phyloP scores from a whole-genome alignment of 2,329 filamentous ascomycete genomes.

The Colletotrichum agaves region DNA sequence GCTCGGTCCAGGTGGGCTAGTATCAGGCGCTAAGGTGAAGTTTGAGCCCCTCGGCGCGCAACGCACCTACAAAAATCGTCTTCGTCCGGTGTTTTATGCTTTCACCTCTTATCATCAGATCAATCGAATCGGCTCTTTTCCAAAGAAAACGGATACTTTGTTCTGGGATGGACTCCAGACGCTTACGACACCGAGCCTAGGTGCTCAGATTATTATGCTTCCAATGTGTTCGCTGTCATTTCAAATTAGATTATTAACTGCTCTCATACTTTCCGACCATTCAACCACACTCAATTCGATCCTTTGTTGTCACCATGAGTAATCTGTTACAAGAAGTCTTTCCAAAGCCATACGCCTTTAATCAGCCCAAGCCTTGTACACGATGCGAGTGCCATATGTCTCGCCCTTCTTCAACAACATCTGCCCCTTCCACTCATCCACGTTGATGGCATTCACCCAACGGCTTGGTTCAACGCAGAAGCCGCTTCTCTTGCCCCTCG shows the following conservation, averaged over 20 bases:
- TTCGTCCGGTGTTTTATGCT: slow-evolving; percentile 20
- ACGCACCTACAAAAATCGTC: not conserved
- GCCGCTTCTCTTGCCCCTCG: slow-evolving; percentile 74
- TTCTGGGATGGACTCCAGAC: not conserved
- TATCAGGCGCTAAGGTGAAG: slow-evolving; percentile 29
- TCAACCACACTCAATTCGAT: too few species aligned
- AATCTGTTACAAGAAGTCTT: not conserved
- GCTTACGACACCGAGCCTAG: not conserved
- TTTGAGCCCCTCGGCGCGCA: slow-evolving; percentile 31
- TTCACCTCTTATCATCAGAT: not conserved
- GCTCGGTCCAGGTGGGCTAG: not conserved
- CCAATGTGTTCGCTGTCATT: not conserved
- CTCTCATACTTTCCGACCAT: too few species aligned
- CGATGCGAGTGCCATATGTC: slow-evolving; percentile 81
- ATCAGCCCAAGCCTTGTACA: slow-evolving; percentile 87
- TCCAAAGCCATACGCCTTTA: slow-evolving; percentile 44
- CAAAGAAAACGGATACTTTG: not conserved
- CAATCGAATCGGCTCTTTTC: slow-evolving; percentile 25
- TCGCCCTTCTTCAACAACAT: slow-evolving; percentile 86
- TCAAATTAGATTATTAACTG: not conserved
- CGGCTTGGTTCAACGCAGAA: slow-evolving; percentile 95
- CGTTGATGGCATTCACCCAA: slow-evolving; percentile 89
- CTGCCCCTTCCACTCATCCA: slow-evolving; percentile 81
- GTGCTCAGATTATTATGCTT: too few species aligned
- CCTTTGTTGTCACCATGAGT: not conserved